Evolutionary conservation across 2,329 filamentous ascomycete genomes (phyloP).

Genomic region (Microdochium bolleyi): DNA sequence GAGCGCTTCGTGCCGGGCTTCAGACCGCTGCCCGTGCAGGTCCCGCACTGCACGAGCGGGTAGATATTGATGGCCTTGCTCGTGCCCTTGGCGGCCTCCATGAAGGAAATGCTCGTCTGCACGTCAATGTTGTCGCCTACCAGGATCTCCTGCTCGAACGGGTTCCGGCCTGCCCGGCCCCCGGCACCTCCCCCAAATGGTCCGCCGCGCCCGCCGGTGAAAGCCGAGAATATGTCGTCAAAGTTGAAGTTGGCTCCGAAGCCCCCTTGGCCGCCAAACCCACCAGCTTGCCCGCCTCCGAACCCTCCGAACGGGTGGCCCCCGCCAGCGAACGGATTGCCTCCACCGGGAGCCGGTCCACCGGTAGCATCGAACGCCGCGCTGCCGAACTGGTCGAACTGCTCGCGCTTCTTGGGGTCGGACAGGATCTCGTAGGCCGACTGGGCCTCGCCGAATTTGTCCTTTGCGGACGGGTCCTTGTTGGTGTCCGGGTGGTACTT

Average conservation of each 20-base stretch:
- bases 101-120: constrained; percentile 85
- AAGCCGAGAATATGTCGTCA: constrained; percentile 89
- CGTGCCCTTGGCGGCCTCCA: constrained; percentile 90
- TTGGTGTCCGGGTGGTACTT: constrained; percentile 98
- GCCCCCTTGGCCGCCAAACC: constrained; percentile 53
- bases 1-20: constrained; percentile 70
- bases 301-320: constrained; percentile 58
- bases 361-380: constrained; percentile 78
- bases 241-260: constrained; percentile 87
- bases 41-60: constrained; percentile 72
- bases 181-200: constrained; percentile 48
- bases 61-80: constrained; percentile 82
- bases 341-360: constrained; percentile 40
- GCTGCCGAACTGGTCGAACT: constrained; percentile 84
- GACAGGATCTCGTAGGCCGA: constrained; percentile 89
- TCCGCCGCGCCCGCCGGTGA: constrained; percentile 48
- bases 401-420: constrained; percentile 86
- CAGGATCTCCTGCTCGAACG: constrained; percentile 70
- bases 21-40: constrained; percentile 75
- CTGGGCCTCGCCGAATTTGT: constrained; percentile 90
- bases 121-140: constrained; percentile 97
- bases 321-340: constrained; percentile 54
- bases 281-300: constrained; percentile 41
- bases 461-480: constrained; percentile 88
- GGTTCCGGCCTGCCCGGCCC: constrained; percentile 46